These are phyloP conservation scores for Cystoisospora suis DNA, from an alignment of 169 alveolate species.

Conservation along the genomic window DNA sequence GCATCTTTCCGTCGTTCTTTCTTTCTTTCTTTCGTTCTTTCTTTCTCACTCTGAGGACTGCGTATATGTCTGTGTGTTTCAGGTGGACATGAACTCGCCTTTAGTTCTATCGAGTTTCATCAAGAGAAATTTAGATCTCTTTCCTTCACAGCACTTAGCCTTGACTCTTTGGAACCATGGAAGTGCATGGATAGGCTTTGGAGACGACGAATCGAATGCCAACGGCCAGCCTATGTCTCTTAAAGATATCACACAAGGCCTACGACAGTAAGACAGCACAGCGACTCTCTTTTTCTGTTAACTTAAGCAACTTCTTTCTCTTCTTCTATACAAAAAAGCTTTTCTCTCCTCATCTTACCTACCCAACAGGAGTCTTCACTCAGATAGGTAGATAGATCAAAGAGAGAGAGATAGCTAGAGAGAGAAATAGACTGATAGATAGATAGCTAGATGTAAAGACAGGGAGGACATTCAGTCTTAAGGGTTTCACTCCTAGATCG, in stretches of 20 bases:
- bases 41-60: not conserved
- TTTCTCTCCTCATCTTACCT: no score
- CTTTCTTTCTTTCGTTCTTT: not conserved
- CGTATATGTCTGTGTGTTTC: not conserved
- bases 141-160: conserved; percentile 71
- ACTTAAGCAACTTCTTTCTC: not conserved
- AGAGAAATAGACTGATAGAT: not conserved
- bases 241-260: conserved; percentile 61
- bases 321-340: no score
- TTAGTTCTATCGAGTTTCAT: conserved; percentile 63
- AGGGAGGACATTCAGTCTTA: no score
- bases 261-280: conserved; percentile 63
- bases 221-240: conserved; percentile 67
- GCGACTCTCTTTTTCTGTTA: not conserved
- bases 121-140: conserved; percentile 58
- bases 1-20: not conserved
- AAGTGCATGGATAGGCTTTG: conserved; percentile 78
- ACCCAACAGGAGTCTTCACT: no score
- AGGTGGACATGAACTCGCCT: conserved; percentile 73
- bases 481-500: not conserved
- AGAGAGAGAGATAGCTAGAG: not conserved
- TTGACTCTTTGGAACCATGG: conserved; percentile 78
- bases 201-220: conserved; percentile 73
- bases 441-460: not conserved
- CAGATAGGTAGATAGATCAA: no score